Percentiles rank a stretch among this genome's conserved stretches.
Conservation (phyloP, 169 alveolate species). For the Plasmodium fragile region DNA sequence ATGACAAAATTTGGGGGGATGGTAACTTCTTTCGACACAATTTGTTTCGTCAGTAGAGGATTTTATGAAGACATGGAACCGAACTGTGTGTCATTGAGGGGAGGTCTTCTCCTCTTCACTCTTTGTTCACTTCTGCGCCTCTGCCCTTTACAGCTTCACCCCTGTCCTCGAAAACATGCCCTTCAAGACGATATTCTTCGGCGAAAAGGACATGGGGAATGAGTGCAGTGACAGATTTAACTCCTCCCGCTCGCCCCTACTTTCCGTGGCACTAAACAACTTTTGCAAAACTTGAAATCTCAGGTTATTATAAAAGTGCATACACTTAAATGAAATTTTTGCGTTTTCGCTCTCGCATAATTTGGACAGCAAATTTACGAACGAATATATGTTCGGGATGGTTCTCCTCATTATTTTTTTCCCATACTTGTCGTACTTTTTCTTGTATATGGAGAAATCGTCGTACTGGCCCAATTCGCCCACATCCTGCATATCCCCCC, state of each 20-base stretch:
- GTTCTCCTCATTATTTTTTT: constrained; percentile 53
- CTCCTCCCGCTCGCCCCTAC: neutral
- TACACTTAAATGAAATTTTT: constrained; percentile 50
- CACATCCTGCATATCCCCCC: neutral
- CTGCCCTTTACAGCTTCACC: neutral
- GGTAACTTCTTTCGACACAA: neutral
- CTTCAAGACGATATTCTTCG: constrained; percentile 59
- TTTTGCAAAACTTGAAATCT: constrained; percentile 54
- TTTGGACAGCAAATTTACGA: constrained; percentile 61
- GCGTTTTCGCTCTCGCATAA: constrained; percentile 67
- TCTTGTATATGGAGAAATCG: neutral
- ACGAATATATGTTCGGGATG: constrained; percentile 61
- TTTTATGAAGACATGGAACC: neutral
- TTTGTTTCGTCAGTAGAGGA: neutral
- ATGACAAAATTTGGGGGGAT: neutral
- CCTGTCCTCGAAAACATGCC: constrained; percentile 17
- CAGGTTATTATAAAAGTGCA: constrained; percentile 63
- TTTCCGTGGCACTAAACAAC: constrained; percentile 9
- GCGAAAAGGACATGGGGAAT: constrained; percentile 61
- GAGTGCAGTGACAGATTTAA: constrained; percentile 55
- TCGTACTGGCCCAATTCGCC: neutral
- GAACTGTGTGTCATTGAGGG: neutral
- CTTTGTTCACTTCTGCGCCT: too few species aligned
- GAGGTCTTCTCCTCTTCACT: neutral
- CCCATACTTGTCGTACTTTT: constrained; percentile 60